Evolutionary conservation across 148 eudicot genomes (phyloP), one percentile per base, ranked within the genome.

Genomic region (Diospyros kaki): DNA sequence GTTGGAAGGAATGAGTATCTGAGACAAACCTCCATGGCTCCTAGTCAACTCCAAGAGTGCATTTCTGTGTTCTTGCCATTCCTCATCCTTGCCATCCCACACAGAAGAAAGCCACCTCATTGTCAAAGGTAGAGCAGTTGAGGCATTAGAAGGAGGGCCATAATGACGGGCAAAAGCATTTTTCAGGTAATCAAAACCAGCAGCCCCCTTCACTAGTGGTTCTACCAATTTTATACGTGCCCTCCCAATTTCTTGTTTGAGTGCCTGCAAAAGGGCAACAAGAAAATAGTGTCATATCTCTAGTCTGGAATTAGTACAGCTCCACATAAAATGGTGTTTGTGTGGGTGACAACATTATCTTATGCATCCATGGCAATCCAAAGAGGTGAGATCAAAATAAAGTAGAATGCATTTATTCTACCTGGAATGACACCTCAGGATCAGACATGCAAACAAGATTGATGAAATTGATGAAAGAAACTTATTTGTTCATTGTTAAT

Each of bases 241-340:
- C 77, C 75, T 89, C 82, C 96, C 92, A 11, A 95, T 90, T 84
- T 95, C 97, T 81, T 76, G 86, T 82, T 95, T 95, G 39, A 92
- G 82, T 44, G 53, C 81, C 98, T 95, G 87, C 40, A 41, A 53
- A 58, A 39, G 53, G 45, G 13, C 6, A 48, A 41, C 28, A 46
- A 59, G 45, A 46, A 75, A 64, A 13, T 15, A 15, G 44, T 75
- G 58, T 67, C 17, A 46, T 6, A 48, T 2, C 48, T 40, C 3
- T 40, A 6, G n/a, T 0, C 44, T 15, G 15, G 44, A n/a, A 42
- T 18, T 42, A 18, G 15, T 6, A 4, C 5, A 28, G 42, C 28
- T 48, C 12, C 12, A 9, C 12, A 53, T 14, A 53, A 53, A 53
- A 53, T 9, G 1, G 56, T 9, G 12, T 2, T 9, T 7, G 12